phyloP scores from a whole-genome alignment of 2,329 filamentous ascomycete genomes.

The Fusarium sp. region DNA sequence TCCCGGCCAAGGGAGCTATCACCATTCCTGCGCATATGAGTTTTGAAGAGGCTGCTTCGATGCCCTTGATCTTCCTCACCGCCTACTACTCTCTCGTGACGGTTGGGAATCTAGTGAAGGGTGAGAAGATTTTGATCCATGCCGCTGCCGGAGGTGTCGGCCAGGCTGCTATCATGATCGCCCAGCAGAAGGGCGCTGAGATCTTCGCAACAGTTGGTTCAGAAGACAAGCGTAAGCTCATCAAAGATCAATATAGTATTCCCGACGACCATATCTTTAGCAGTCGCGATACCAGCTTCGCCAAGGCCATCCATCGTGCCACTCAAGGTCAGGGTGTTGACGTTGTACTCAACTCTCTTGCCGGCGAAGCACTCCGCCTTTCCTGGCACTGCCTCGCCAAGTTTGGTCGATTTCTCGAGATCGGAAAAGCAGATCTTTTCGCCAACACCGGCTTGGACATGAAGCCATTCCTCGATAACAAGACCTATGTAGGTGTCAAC shows the following conservation, averaged over 20 bases:
- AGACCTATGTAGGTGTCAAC: not conserved
- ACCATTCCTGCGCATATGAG: not conserved
- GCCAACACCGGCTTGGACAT: not conserved
- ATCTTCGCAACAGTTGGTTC: not conserved
- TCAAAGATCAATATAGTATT: not conserved
- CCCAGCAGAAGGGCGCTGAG: not conserved
- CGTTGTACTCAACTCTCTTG: not conserved
- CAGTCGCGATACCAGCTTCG: not conserved
- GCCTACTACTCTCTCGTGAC: not conserved
- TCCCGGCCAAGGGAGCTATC: not conserved
- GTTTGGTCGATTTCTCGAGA: not conserved
- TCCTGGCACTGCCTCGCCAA: not conserved
- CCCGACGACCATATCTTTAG: not conserved
- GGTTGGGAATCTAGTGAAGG: not conserved
- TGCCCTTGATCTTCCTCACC: conserved; percentile 1
- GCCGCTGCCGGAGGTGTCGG: not conserved
- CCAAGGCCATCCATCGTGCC: not conserved
- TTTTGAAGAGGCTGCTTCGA: conserved; percentile 1
- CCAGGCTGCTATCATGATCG: not conserved
- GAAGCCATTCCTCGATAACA: not conserved
- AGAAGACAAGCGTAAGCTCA: not conserved
- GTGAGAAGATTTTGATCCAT: not conserved
- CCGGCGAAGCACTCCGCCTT: not conserved
- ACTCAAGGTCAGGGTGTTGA: not conserved
- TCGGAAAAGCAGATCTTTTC: not conserved